Conservation (phyloP, 1,139 yeast genomes). For the Torulaspora globosa region DNA sequence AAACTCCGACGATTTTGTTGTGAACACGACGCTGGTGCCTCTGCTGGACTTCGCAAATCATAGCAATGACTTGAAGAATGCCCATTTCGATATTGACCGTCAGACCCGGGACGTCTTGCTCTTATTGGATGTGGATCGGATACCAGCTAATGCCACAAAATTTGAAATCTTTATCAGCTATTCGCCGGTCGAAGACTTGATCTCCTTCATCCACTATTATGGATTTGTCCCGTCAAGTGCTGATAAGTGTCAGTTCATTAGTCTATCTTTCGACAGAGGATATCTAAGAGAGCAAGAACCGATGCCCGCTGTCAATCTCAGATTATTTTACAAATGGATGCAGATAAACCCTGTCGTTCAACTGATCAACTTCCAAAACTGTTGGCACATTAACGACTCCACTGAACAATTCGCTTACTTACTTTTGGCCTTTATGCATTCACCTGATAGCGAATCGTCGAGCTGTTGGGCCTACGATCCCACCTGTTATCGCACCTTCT, state of each 20-base stretch:
- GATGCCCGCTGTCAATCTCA: conserved; percentile 12
- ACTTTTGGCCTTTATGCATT: conserved; percentile 17
- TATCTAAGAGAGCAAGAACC: conserved; percentile 17
- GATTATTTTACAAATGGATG: conserved; percentile 27
- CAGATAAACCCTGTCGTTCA: conserved; percentile 24
- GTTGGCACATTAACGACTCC: conserved; percentile 22
- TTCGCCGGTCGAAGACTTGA: conserved; percentile 45
- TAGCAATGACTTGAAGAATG: conserved; percentile 42
- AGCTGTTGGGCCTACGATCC: conserved; percentile 14
- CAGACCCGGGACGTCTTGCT: conserved; percentile 46
- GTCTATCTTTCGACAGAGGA: conserved; percentile 28
- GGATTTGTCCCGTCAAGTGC: conserved; percentile 45
- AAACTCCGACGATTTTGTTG: conserved; percentile 39
- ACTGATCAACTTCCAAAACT: conserved; percentile 10
- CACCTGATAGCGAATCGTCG: conserved; percentile 1
- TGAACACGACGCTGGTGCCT: conserved; percentile 60
- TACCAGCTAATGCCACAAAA: conserved; percentile 4
- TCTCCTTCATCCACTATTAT: conserved; percentile 48
- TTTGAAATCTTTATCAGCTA: conserved; percentile 50
- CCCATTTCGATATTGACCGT: conserved; percentile 60
- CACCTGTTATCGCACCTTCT: conserved; percentile 11
- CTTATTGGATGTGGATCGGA: conserved; percentile 28
- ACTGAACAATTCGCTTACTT: conserved; percentile 14
- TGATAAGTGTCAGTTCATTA: conserved; percentile 16
- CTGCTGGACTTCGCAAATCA: conserved; percentile 67